Evolutionary conservation across 345 rosid species (phyloP).

Genomic region (Aethionema arabicum): DNA sequence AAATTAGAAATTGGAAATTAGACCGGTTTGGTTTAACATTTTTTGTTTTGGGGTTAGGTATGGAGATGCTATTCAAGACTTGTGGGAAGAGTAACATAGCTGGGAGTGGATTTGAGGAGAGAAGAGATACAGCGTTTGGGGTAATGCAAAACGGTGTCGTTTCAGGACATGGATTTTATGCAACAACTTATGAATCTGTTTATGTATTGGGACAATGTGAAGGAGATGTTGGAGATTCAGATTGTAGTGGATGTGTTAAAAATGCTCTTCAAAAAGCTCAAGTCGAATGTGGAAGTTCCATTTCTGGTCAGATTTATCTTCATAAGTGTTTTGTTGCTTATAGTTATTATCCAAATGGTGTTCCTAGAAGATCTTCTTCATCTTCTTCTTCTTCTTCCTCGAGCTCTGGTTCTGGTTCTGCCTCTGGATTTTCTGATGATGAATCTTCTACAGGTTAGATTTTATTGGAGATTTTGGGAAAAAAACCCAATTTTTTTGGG

Average conservation of each 20-base stretch:
- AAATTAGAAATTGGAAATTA: too few species aligned
- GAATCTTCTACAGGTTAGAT: conserved; percentile 43
- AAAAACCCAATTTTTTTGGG: neutral
- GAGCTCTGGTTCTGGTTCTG: conserved; percentile 41
- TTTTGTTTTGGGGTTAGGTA: conserved; percentile 34
- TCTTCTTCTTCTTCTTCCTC: conserved; percentile 56
- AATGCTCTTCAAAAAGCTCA: conserved; percentile 82
- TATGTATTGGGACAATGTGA: conserved; percentile 88
- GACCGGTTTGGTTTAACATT: conserved; percentile 10
- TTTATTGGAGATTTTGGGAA: neutral
- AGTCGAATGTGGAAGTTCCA: conserved; percentile 87
- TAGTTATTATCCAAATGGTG: conserved; percentile 84
- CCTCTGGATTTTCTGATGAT: conserved; percentile 36
- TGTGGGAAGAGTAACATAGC: conserved; percentile 67
- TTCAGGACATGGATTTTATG: conserved; percentile 67
- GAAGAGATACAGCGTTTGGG: conserved; percentile 76
- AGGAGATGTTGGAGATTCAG: conserved; percentile 94
- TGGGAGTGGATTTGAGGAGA: conserved; percentile 84
- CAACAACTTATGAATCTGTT: conserved; percentile 67
- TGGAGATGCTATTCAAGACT: conserved; percentile 84
- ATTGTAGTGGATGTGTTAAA: conserved; percentile 78
- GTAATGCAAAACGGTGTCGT: conserved; percentile 69
- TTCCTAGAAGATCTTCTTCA: conserved; percentile 59
- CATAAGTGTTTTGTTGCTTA: conserved; percentile 89
- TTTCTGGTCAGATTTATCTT: conserved; percentile 84